These are phyloP conservation scores for Sphaerulina musiva DNA, from an alignment of 2,329 filamentous ascomycete genomes.

Conservation along the genomic window DNA sequence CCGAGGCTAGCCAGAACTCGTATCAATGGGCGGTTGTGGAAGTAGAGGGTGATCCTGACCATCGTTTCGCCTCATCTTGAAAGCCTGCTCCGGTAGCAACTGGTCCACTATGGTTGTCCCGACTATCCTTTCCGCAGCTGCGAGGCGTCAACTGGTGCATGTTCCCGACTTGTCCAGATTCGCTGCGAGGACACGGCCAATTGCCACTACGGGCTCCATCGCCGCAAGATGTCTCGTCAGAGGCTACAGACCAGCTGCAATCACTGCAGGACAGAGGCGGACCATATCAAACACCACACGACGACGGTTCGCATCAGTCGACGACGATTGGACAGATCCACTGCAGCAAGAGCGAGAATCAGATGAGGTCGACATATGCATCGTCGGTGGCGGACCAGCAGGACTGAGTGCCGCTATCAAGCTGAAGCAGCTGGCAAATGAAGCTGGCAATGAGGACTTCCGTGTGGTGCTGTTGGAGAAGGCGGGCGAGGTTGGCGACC, in stretches of 20 bases:
- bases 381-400: slow-evolving; percentile 91
- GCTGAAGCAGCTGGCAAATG: slow-evolving; percentile 90
- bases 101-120: slow-evolving; percentile 21
- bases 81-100: slow-evolving; percentile 1
- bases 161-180: slow-evolving; percentile 13
- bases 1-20: slow-evolving; percentile 2
- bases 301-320: slow-evolving; percentile 32
- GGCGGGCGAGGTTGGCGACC: slow-evolving; percentile 86
- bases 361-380: slow-evolving; percentile 93
- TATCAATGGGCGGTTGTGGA: background rate
- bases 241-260: slow-evolving; percentile 29
- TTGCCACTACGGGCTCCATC: slow-evolving; percentile 15
- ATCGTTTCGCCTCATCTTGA: slow-evolving; percentile 12
- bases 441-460: slow-evolving; percentile 92
- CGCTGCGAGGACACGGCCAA: slow-evolving; percentile 5
- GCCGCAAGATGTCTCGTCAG: slow-evolving; percentile 23
- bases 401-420: slow-evolving; percentile 89
- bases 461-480: slow-evolving; percentile 90
- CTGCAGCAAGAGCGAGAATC: slow-evolving; percentile 70
- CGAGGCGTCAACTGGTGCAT: slow-evolving; percentile 17
- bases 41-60: too few species aligned
- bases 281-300: slow-evolving; percentile 28
- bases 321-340: slow-evolving; percentile 41
- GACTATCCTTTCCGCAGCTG: slow-evolving; percentile 19
- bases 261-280: slow-evolving; percentile 34